phyloP scores from a whole-genome alignment of 208 protist genomes.

The Tritrichomonas musculus region DNA sequence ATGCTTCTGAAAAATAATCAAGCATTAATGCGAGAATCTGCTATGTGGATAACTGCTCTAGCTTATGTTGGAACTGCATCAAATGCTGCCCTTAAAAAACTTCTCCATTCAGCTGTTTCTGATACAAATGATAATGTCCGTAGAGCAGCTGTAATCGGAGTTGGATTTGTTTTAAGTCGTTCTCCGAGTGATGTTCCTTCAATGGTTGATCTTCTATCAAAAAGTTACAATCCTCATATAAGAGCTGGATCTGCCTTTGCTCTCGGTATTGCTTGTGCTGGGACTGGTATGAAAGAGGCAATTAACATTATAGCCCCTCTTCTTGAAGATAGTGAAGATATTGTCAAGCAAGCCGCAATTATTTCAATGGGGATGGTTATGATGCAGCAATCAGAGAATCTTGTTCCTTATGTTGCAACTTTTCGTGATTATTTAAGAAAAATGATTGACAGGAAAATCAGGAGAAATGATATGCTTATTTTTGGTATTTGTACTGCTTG shows the following conservation, averaged over 20 bases:
- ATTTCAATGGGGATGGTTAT: constrained; percentile 90
- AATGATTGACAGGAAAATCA: not conserved
- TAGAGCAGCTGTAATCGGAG: constrained; percentile 85
- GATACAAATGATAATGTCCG: constrained; percentile 96
- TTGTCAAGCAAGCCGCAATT: constrained; percentile 71
- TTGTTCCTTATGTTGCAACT: not conserved
- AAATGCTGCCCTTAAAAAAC: constrained; percentile 73
- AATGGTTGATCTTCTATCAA: constrained; percentile 67
- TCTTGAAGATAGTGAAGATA: constrained; percentile 80
- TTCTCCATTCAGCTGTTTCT: constrained; percentile 88
- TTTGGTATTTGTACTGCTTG: not conserved
- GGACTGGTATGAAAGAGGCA: constrained; percentile 54
- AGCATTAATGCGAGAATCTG: constrained; percentile 69
- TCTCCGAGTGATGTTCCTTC: constrained; percentile 61
- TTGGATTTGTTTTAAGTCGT: constrained; percentile 89
- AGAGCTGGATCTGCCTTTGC: constrained; percentile 88
- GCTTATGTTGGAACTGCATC: constrained; percentile 84
- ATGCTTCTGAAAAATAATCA: constrained; percentile 58
- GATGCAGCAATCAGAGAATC: not conserved
- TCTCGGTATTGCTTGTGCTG: constrained; percentile 88
- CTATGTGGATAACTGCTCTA: constrained; percentile 79
- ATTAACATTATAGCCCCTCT: constrained; percentile 82
- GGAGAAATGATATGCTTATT: not conserved
- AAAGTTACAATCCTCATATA: constrained; percentile 88
- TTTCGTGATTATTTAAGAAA: not conserved